Conservation (phyloP, 2,329 filamentous ascomycete species). For the Lasiodiplodia theobromae region DNA sequence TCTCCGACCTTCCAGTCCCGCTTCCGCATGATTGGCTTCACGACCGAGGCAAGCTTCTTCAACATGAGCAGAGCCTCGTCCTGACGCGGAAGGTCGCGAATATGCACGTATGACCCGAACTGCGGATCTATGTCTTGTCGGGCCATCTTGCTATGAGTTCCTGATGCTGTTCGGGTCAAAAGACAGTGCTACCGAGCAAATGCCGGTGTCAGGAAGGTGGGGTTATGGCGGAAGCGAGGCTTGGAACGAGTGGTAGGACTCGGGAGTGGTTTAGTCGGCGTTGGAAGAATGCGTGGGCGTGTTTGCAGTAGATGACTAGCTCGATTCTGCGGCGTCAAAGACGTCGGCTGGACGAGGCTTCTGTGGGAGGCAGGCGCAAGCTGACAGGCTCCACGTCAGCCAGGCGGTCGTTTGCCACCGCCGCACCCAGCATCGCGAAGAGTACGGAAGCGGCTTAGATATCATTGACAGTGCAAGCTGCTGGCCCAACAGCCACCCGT, state of each 20-base stretch:
- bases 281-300: background rate
- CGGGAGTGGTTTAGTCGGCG: background rate
- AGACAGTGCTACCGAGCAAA: conserved; percentile 3
- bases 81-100: conserved; percentile 52
- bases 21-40: conserved; percentile 94
- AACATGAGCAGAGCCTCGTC: conserved; percentile 65
- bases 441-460: conserved; percentile 7
- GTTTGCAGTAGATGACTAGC: background rate
- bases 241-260: no score
- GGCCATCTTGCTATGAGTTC: conserved; percentile 13
- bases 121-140: conserved; percentile 54
- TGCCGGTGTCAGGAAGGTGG: background rate
- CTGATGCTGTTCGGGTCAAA: background rate
- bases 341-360: background rate
- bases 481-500: background rate
- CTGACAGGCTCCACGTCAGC: conserved; percentile 17
- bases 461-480: background rate
- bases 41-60: conserved; percentile 82
- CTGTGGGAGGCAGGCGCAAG: conserved; percentile 1
- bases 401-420: conserved; percentile 8
- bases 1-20: conserved; percentile 80
- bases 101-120: conserved; percentile 59
- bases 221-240: background rate
- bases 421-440: conserved; percentile 14
- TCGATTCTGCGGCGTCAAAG: background rate